Evolutionary conservation across 1,284 basidiomycete species (phyloP), one percentile per base, ranked within the genome.

Genomic region (Trametes versicolor): DNA sequence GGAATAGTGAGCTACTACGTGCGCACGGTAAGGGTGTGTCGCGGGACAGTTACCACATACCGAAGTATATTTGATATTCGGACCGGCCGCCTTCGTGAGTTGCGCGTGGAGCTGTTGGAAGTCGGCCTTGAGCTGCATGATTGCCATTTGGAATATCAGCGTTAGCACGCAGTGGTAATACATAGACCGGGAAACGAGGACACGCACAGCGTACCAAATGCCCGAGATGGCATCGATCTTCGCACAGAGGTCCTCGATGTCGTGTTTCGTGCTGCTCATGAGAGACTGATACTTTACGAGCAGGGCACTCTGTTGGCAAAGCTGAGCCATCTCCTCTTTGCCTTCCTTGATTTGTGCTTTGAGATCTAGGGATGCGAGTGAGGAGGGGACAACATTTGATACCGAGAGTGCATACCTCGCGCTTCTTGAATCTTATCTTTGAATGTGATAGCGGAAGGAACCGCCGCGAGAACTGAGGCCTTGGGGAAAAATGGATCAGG

Each of bases 131-230:
- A 49, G 47, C 47, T 49, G 47, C 25, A n/a, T 4, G 23, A 49
- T 12, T 12, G 47, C 47, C 34, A 13, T 13, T 36, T 36, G 34
- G 34, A 36, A 36, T 13, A 7, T 36, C 34, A 36, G 34, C 34
- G 34, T 36, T 6, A 13, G 47, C 47, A 49, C n/a, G n/a, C n/a
- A n/a, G n/a, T 15, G 10, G 21, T n/a, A 21, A 25, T 25, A 8
- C 23, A 4, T 9, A 17, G 23, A 29, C 17, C 43, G 5, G 29
- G 21, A 23, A 39, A 36, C 15, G 21, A 21, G 45, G n/a, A n/a
- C n/a, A n/a, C 56, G 27, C n/a, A 58, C 56, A 8, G 21, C 9
- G 4, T 58, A 29, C 56, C 56, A 58, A 15, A 58, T 49, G 3
- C 34, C 45, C 5, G 56, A 13, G n/a, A 58, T 48, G 34, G n/a